Evolutionary conservation across 2,329 filamentous ascomycete genomes (phyloP).

Genomic region (Pyrenophora graminea): DNA sequence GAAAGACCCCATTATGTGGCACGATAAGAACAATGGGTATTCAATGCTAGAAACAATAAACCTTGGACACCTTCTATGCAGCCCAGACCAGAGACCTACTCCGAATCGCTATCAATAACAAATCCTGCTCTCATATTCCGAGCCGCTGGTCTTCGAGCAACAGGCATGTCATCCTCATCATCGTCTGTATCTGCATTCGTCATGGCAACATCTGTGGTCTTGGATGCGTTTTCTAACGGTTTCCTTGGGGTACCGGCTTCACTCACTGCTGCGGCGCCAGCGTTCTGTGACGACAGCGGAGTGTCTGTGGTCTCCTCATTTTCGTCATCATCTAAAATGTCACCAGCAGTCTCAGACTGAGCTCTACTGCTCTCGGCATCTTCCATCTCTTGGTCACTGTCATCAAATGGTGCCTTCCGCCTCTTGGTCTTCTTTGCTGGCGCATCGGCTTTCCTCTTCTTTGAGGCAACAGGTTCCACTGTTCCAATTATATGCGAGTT

Average conservation of each 20-base stretch:
- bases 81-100: constrained; percentile 26
- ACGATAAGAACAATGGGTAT: constrained; percentile 23
- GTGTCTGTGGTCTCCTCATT: constrained; percentile 46
- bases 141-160: constrained; percentile 40
- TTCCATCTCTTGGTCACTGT: constrained; percentile 33
- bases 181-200: constrained; percentile 42
- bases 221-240: neutral
- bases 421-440: constrained; percentile 31
- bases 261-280: constrained; percentile 11
- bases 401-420: constrained; percentile 38
- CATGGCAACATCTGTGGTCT: constrained; percentile 30
- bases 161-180: constrained; percentile 46
- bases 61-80: constrained; percentile 19
- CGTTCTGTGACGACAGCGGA: constrained; percentile 47
- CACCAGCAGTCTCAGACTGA: constrained; percentile 26
- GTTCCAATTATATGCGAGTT: constrained; percentile 51
- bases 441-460: constrained; percentile 43
- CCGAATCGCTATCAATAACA: constrained; percentile 52
- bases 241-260: constrained; percentile 23
- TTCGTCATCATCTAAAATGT: constrained; percentile 22
- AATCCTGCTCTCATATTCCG: constrained; percentile 50
- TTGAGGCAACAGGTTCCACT: constrained; percentile 36
- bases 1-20: neutral
- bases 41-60: constrained; percentile 18
- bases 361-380: constrained; percentile 33